Percentiles rank a stretch among this genome's conserved stretches.
Evolutionary conservation across 2,329 filamentous ascomycete genomes (phyloP).

Genomic region (Aspergillus tamarii): DNA sequence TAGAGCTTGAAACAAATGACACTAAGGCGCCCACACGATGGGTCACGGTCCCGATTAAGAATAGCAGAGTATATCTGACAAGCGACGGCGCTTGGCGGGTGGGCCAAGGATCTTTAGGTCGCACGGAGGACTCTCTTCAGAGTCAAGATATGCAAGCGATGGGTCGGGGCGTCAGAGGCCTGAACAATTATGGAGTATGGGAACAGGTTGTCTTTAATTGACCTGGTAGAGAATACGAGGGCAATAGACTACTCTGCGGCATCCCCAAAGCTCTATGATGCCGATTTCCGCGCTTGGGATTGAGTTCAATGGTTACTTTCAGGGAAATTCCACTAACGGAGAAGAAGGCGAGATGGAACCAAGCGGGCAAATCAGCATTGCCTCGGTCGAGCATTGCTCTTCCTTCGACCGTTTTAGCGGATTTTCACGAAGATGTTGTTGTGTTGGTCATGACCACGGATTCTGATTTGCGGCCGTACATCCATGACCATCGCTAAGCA

Average conservation of each 20-base stretch:
- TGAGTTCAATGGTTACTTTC: not conserved
- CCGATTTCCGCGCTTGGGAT: not conserved
- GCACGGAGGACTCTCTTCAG: slow-evolving; percentile 6
- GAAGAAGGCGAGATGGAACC: not conserved
- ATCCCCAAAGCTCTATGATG: not conserved
- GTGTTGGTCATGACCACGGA: not conserved
- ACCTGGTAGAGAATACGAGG: not conserved
- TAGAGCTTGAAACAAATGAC: slow-evolving; percentile 18
- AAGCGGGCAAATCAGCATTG: not conserved
- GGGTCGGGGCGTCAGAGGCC: slow-evolving; percentile 7
- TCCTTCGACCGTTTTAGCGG: not conserved
- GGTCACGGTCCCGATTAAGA: slow-evolving; percentile 17
- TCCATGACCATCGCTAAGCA: slow-evolving; percentile 13
- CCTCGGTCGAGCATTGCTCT: not conserved
- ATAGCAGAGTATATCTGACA: slow-evolving; percentile 18
- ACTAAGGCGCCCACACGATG: slow-evolving; percentile 15
- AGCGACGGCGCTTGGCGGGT: slow-evolving; percentile 14
- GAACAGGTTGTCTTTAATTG: slow-evolving; percentile 8
- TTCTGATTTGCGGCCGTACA: not conserved
- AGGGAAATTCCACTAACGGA: not conserved
- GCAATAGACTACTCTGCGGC: not conserved
- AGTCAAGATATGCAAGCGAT: slow-evolving; percentile 13
- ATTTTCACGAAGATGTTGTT: not conserved
- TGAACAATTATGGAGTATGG: slow-evolving; percentile 18
- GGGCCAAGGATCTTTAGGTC: slow-evolving; percentile 18